Base-by-base conservation (phyloP, 192 early-diverging fungal species). In the Haplosporangium gracile region DNA sequence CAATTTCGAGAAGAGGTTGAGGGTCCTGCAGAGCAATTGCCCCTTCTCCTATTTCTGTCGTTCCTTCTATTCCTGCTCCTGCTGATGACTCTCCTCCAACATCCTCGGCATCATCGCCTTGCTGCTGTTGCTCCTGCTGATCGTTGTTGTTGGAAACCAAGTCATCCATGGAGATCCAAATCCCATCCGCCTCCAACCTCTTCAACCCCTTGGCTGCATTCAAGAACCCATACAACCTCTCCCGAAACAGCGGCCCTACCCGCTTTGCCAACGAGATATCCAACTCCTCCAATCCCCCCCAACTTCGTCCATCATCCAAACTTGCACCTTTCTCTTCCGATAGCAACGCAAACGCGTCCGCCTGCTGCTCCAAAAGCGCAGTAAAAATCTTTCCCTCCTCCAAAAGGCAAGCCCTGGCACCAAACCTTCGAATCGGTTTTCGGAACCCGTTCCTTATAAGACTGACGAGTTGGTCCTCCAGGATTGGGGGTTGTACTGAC, bases 241-340 rank as follows among this genome's bases (percentile, higher is more conserved):
- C 18, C 47, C 70, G 76, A 11, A 75, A 49, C n/a, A 85, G 18
- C 9, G 42, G 24, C 9, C 57, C 57, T 2, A 72, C 70, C 5
- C 40, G 68, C 16, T 51, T 43, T 2, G 74, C 72, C 72, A 81
- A 63, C 10, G 84, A 86, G 18, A 86, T 81, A 53, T 86, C 84
- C 36, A 86, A 40, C 26, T 47, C 20, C 60, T 86, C 60, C 71
- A 86, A 32, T 2, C 63, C 79, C 2, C 71, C 47, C 9, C 74
- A 79, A 8, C 42, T 51, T 57, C 9, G 24, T 26, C 4, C 68
- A 72, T 20, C 4, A 18, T 51, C 18, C 18, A 22, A 16, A 51
- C 18, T 5, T 18, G 20, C 15, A 0, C 49, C 49, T 1, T 51
- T 5, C 49, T 51, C 11, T 10, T 65, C 60, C 2, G 60, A 11